phyloP scores from a whole-genome alignment of 108 stramenopile genomes.

The Cyclostephanos invisitatus region DNA sequence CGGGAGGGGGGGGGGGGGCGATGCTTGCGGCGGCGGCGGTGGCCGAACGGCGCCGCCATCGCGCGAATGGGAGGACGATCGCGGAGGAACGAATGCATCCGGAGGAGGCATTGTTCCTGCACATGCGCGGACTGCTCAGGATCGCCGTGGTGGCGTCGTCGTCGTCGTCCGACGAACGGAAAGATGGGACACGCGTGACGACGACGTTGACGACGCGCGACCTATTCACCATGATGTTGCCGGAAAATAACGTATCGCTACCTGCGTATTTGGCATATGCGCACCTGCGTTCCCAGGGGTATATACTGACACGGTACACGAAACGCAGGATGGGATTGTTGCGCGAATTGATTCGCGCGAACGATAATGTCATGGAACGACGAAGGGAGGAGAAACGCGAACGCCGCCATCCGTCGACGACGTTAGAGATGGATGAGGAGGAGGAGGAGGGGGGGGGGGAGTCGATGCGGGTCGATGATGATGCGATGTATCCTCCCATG shows the following conservation, averaged over 20 bases:
- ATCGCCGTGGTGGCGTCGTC: constrained; percentile 1
- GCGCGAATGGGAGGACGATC: constrained; percentile 12
- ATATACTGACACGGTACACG: constrained; percentile 69
- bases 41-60: too few species aligned
- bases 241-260: constrained; percentile 53
- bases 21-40: too few species aligned
- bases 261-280: constrained; percentile 72
- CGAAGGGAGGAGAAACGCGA: too few species aligned
- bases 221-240: constrained; percentile 57
- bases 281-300: constrained; percentile 79
- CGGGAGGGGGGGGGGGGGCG: not conserved
- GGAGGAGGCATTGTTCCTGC: constrained; percentile 82
- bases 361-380: too few species aligned
- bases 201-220: constrained; percentile 36
- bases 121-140: constrained; percentile 66
- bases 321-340: constrained; percentile 54
- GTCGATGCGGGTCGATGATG: not conserved
- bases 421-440: not conserved
- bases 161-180: too few species aligned
- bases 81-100: constrained; percentile 63
- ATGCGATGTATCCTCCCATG: not conserved
- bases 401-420: not conserved
- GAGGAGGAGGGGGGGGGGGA: not conserved
- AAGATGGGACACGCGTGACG: too few species aligned
- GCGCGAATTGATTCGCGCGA: not conserved